Conservation (phyloP, 1,284 basidiomycete genomes). For the Sanguinoderma infundibulare region DNA sequence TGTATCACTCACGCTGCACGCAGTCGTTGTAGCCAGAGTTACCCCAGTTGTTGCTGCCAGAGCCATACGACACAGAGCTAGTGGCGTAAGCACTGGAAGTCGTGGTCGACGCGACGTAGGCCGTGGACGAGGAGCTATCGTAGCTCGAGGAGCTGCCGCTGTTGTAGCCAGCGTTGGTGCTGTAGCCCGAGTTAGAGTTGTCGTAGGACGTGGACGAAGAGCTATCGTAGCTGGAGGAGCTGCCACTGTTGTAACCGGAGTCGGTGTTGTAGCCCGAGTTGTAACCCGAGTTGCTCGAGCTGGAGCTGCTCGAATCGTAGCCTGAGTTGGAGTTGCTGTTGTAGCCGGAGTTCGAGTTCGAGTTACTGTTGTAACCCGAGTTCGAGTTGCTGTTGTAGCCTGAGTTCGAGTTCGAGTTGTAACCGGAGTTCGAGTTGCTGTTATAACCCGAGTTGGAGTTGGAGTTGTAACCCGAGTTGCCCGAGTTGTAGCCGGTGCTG, state of each 20-base stretch:
- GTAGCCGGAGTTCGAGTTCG: neutral
- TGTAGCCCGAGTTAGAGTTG: constrained; percentile 2
- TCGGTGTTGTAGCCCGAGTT: neutral
- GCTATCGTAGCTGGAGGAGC: neutral
- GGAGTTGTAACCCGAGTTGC: neutral
- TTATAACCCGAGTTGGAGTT: constrained; percentile 5
- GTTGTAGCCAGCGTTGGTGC: neutral
- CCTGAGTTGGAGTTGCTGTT: neutral
- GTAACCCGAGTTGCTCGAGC: neutral
- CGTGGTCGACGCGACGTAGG: constrained; percentile 2
- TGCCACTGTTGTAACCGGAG: neutral
- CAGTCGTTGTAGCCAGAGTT: constrained; percentile 66
- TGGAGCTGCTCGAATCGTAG: too few species aligned
- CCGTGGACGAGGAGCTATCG: neutral
- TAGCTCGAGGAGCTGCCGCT: neutral
- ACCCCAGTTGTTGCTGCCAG: constrained; percentile 64
- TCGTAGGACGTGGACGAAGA: constrained; percentile 6
- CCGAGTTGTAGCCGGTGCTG: neutral
- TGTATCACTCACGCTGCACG: constrained; percentile 61
- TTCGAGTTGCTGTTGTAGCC: constrained; percentile 1
- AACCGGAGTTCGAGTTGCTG: constrained; percentile 1
- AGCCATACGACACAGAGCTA: constrained; percentile 54
- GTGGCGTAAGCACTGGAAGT: constrained; percentile 19
- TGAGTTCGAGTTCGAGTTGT: constrained; percentile 2
- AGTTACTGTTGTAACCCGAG: constrained; percentile 2